Base-by-base conservation (phyloP, 345 rosid species). In the Camelina sativa region DNA sequence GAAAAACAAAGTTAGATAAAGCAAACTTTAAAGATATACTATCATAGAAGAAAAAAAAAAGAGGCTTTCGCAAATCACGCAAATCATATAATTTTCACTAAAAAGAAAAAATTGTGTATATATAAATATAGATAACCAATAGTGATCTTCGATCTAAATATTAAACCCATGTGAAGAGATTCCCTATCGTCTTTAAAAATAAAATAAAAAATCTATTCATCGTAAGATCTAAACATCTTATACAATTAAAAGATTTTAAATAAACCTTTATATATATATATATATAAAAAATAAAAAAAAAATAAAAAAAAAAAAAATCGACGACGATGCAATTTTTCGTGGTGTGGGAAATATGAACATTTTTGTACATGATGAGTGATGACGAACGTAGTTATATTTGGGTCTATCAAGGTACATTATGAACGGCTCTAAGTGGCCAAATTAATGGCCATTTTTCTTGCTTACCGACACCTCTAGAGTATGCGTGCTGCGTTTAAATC, bases 161-260 rank as follows among this genome's bases (percentile, higher is more conserved):
- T 62, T 38, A 63, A 64, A 65, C 69, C 79, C 82, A 79, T 65
- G 82, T 79, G 82, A 62, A 59, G 75, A 79, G 82, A 79, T 79
- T 74, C 82, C 82, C 1, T 53, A 61, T 61, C 69, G 35, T 52
- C 72, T 74, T 61, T 63, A 66, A 66, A 80, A 35, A 35, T 43
- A 63, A 73, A 71, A 43, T 77, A 53, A 34, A 57, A 65, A 20
- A 63, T 77, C 57, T 51, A 28, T 50, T 47, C 76, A 65, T 72
- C 65, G 47, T 72, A 71, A 72, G 77, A 78, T 78, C 81, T 72
- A 65, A 58, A 66, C 59, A 54, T 70, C 51, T 67, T 34, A 34
- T 34, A 1, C 37, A 34, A 17, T 17, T 17, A 17, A 17, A 17
- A 17, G 17, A 17, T 17, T 17, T 17, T 17, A 17, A 17, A 17